Conservation (phyloP, 1,284 basidiomycete species). For the Paramarasmius palmivorus region DNA sequence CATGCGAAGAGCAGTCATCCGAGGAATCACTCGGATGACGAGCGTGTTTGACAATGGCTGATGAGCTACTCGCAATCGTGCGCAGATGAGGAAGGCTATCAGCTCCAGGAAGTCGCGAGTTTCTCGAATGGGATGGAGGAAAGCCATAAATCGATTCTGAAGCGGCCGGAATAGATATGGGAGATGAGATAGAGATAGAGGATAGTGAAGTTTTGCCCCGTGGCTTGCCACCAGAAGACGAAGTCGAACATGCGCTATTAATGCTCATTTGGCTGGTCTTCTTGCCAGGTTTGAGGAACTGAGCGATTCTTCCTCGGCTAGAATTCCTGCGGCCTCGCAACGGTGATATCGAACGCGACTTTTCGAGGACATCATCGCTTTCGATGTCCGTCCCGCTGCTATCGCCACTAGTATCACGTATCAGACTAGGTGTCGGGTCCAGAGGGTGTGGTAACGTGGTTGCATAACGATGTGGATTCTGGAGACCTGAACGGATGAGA, state of each 20-base stretch:
- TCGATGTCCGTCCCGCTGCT: conserved; percentile 3
- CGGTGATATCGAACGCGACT: neutral
- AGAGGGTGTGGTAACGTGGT: neutral
- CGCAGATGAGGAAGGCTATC: too few species aligned
- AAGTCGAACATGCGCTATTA: neutral
- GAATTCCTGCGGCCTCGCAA: neutral
- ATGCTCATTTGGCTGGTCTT: conserved; percentile 8
- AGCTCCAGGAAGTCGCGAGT: neutral
- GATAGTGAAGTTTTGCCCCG: neutral
- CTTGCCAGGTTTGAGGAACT: neutral
- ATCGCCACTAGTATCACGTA: neutral
- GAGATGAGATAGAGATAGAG: conserved; percentile 2
- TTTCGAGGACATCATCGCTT: neutral
- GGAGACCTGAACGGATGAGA: neutral
- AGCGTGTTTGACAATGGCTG: neutral
- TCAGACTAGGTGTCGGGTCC: neutral
- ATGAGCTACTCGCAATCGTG: too few species aligned
- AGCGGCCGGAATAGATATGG: neutral
- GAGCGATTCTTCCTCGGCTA: neutral
- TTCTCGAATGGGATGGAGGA: neutral
- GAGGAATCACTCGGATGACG: conserved; percentile 1
- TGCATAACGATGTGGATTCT: neutral
- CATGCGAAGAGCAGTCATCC: neutral
- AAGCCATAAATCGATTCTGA: neutral
- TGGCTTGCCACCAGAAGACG: neutral